A percentile compares a stretch with the other conserved stretches of the same genome.
phyloP scores from a whole-genome alignment of 257 asterid genomes.

The Thymus quinquecostatus region DNA sequence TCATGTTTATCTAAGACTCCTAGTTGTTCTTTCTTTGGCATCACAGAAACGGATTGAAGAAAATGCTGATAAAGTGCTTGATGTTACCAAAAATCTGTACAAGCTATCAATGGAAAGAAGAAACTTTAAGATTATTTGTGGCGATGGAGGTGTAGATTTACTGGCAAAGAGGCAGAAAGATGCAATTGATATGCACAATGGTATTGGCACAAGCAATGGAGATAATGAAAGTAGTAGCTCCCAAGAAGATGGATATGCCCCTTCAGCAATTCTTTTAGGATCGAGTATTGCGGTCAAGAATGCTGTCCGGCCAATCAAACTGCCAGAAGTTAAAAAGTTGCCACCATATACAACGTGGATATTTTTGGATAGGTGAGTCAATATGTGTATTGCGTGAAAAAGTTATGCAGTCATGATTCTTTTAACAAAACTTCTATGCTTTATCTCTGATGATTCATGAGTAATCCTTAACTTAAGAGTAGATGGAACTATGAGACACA shows the following conservation, averaged over 20 bases:
- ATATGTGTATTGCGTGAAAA: constrained; percentile 28
- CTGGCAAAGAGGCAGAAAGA: constrained; percentile 89
- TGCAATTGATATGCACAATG: constrained; percentile 81
- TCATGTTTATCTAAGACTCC: constrained; percentile 23
- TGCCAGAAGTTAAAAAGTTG: constrained; percentile 65
- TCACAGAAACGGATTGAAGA: constrained; percentile 73
- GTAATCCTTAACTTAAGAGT: background rate
- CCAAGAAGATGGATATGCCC: constrained; percentile 85
- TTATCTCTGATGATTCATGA: constrained; percentile 5
- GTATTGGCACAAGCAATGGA: constrained; percentile 63
- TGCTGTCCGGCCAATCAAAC: constrained; percentile 84
- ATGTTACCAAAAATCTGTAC: constrained; percentile 48
- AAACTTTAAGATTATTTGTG: constrained; percentile 46
- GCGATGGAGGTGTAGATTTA: constrained; percentile 59
- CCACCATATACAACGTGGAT: constrained; percentile 90
- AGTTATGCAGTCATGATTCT: constrained; percentile 14
- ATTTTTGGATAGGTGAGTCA: constrained; percentile 80
- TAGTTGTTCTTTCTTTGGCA: constrained; percentile 34
- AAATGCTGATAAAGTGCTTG: constrained; percentile 61
- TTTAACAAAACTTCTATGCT: constrained; percentile 5
- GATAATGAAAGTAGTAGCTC: constrained; percentile 70
- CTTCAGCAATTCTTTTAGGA: constrained; percentile 85
- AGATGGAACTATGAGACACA: constrained; percentile 14
- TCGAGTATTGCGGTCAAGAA: constrained; percentile 87
- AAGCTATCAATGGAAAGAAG: constrained; percentile 68